Evolutionary conservation across 2,329 filamentous ascomycete species (phyloP).

Genomic region (Acephala macrosclerotiorum): DNA sequence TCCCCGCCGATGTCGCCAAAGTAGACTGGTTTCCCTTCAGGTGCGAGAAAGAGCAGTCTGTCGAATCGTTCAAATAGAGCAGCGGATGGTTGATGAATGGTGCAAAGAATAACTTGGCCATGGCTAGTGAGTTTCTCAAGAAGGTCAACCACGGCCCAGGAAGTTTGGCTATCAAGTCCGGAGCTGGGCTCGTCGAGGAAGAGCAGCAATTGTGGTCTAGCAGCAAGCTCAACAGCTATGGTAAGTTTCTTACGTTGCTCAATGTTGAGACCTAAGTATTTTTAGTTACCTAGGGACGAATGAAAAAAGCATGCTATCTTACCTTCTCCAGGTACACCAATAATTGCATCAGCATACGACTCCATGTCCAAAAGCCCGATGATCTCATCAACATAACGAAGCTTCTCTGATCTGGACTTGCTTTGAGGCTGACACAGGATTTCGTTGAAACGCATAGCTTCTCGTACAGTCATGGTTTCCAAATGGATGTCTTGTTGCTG

Average conservation of each 20-base stretch:
- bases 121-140: conserved; percentile 87
- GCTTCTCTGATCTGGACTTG: conserved; percentile 77
- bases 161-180: conserved; percentile 89
- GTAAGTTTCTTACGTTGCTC: conserved; percentile 79
- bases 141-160: conserved; percentile 89
- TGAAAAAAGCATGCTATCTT: not conserved
- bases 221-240: conserved; percentile 91
- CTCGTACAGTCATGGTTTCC: conserved; percentile 82
- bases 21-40: conserved; percentile 26
- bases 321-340: conserved; percentile 82
- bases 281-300: conserved; percentile 56
- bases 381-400: conserved; percentile 89
- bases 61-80: conserved; percentile 93
- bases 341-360: conserved; percentile 86
- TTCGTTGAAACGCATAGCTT: conserved; percentile 85
- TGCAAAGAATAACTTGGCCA: conserved; percentile 91
- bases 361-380: conserved; percentile 91
- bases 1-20: conserved; percentile 74
- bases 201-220: conserved; percentile 84
- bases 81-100: conserved; percentile 92
- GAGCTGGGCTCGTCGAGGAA: conserved; percentile 97
- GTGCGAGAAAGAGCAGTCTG: conserved; percentile 74
- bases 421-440: conserved; percentile 79
- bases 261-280: conserved; percentile 60
- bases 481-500: conserved; percentile 92